These are phyloP conservation scores for Penicillium macrosclerotiorum DNA, from an alignment of 495 filamentous ascomycete species.

Conservation along the genomic window DNA sequence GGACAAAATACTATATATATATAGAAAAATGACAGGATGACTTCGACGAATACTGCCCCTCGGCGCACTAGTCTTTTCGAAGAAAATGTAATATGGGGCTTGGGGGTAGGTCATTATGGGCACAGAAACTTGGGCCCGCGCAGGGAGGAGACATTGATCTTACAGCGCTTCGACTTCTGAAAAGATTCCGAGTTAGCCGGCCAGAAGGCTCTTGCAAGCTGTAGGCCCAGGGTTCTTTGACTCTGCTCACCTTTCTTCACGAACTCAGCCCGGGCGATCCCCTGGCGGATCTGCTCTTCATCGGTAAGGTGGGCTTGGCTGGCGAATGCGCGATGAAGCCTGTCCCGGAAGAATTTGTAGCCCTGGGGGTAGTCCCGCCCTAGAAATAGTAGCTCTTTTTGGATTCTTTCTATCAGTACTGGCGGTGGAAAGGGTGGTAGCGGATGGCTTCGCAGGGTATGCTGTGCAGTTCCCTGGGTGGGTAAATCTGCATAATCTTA, in stretches of 20 bases:
- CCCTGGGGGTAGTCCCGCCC: slow-evolving; percentile 87
- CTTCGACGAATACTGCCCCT: slow-evolving; percentile 13
- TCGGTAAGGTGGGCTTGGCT: slow-evolving; percentile 67
- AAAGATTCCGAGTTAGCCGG: slow-evolving; percentile 5
- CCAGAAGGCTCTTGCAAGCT: too few relatives aligned
- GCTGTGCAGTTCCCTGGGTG: too few relatives aligned
- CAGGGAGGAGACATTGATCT: slow-evolving; percentile 31
- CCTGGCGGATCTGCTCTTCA: slow-evolving; percentile 69
- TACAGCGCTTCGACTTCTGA: slow-evolving; percentile 89
- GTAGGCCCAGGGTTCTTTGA: too few relatives aligned
- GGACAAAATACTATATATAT: too few relatives aligned
- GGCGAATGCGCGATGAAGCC: slow-evolving; percentile 82
- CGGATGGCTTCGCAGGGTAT: too few relatives aligned
- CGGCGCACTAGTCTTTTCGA: too few relatives aligned
- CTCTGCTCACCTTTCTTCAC: slow-evolving; percentile 81
- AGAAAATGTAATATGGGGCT: too few relatives aligned
- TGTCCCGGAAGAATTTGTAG: slow-evolving; percentile 75
- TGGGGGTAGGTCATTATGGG: not conserved
- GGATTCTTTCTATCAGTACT: not conserved
- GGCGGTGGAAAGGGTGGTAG: too few relatives aligned
- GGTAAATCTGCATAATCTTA: too few relatives aligned
- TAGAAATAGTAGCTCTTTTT: slow-evolving; percentile 74
- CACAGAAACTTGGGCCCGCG: not conserved
- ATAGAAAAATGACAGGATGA: slow-evolving; percentile 17
- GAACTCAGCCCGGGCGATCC: slow-evolving; percentile 76